phyloP scores from a whole-genome alignment of 768 basidiomycete species.

The Naganishia onofrii region DNA sequence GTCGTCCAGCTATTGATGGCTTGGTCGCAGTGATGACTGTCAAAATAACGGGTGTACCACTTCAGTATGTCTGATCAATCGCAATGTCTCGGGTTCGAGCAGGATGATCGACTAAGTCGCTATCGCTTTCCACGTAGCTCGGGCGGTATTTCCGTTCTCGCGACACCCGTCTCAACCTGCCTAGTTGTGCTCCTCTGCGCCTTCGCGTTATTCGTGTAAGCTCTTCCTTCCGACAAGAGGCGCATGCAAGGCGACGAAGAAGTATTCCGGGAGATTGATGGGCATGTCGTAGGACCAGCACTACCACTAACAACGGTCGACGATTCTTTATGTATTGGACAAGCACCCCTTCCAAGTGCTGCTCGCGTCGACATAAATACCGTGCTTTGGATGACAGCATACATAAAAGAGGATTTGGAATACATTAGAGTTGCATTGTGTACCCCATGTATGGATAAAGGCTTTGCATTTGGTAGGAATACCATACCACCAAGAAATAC shows the following conservation, averaged over 20 bases:
- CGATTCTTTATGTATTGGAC: too few species aligned
- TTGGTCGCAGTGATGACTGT: slow-evolving; percentile 75
- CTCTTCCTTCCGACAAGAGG: not conserved
- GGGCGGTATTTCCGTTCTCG: not conserved
- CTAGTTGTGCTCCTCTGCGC: not conserved
- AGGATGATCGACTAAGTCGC: not conserved
- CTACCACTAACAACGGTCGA: too few species aligned
- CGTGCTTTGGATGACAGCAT: not conserved
- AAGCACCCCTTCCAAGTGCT: not conserved
- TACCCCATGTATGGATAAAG: not conserved
- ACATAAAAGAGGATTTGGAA: slow-evolving; percentile 13
- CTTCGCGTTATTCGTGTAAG: slow-evolving; percentile 4
- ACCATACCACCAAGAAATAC: slow-evolving; percentile 6
- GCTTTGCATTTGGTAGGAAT: slow-evolving; percentile 3
- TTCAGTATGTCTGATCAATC: not conserved
- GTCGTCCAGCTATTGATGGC: slow-evolving; percentile 65
- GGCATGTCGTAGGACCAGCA: not conserved
- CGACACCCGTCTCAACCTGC: not conserved
- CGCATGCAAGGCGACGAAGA: too few species aligned
- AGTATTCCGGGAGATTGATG: too few species aligned
- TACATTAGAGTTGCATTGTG: not conserved
- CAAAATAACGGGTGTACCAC: slow-evolving; percentile 56
- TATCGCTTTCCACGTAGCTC: not conserved
- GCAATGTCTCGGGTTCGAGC: too few species aligned
- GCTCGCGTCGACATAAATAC: not conserved